A percentile compares a stretch with the other conserved stretches of the same genome.
phyloP scores from a whole-genome alignment of 148 eudicot species.

The Cornus suecica region DNA sequence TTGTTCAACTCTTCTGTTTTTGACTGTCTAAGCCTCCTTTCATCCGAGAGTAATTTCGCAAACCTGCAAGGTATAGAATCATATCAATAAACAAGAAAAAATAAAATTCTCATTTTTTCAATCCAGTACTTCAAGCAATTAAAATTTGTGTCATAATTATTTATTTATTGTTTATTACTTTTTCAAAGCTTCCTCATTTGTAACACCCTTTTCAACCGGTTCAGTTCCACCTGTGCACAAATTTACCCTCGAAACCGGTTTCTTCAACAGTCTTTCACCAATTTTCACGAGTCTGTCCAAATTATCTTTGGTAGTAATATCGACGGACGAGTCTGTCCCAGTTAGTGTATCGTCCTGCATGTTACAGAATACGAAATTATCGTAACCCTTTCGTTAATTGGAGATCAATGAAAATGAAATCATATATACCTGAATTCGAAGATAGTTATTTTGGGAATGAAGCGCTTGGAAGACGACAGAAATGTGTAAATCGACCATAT shows the following conservation, averaged over 20 bases:
- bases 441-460: conserved; percentile 6
- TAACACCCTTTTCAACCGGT: conserved; percentile 26
- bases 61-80: conserved; percentile 20
- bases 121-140: not conserved
- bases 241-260: conserved; percentile 26
- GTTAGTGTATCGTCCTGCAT: conserved; percentile 34
- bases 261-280: conserved; percentile 32
- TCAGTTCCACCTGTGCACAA: conserved; percentile 21
- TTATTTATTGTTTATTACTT: conserved; percentile 17
- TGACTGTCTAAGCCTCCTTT: conserved; percentile 23
- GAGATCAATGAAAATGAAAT: not conserved
- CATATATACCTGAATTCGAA: conserved; percentile 9
- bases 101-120: not conserved
- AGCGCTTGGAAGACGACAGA: conserved; percentile 14
- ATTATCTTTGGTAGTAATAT: conserved; percentile 28
- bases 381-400: too few species aligned
- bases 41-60: conserved; percentile 46
- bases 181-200: conserved; percentile 33
- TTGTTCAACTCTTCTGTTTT: conserved; percentile 6
- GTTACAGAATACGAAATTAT: not conserved
- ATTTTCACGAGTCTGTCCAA: conserved; percentile 26
- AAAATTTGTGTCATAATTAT: too few species aligned
- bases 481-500: conserved; percentile 17
- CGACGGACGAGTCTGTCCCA: conserved; percentile 22
- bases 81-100: not conserved